Percentiles rank a stretch among this genome's conserved stretches.
phyloP scores from a whole-genome alignment of 2,329 filamentous ascomycete species.

The Lecanicillium sp. region DNA sequence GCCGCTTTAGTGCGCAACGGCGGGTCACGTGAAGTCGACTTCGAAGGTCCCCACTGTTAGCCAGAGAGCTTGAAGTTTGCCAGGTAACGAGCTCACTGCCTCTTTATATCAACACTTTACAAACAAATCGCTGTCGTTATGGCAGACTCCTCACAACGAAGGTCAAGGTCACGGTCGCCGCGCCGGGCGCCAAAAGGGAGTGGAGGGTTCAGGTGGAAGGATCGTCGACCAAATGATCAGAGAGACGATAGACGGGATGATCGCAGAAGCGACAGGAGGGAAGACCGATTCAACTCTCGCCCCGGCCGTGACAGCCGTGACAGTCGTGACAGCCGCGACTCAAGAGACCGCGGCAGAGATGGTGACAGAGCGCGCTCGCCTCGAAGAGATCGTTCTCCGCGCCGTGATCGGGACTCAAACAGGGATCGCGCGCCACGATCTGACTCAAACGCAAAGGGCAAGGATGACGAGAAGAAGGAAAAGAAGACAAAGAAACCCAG shows the following conservation, averaged over 20 bases:
- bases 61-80: too few relatives aligned
- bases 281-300: too few relatives aligned
- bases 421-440: conserved; percentile 9
- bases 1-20: too few relatives aligned
- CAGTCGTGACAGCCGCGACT: too few relatives aligned
- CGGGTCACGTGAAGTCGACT: too few relatives aligned
- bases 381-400: conserved; percentile 11
- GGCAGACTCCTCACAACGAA: conserved; percentile 15
- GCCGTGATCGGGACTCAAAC: conserved; percentile 16
- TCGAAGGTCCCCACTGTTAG: too few relatives aligned
- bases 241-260: conserved; percentile 17
- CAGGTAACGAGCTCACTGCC: too few relatives aligned
- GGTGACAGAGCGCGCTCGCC: conserved; percentile 9
- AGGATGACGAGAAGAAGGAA: conserved; percentile 28
- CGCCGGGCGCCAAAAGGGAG: conserved; percentile 16
- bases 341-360: conserved; percentile 23
- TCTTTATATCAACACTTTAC: too few relatives aligned
- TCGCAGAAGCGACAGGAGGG: conserved; percentile 10
- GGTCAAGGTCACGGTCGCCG: conserved; percentile 20
- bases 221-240: conserved; percentile 34
- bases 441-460: conserved; percentile 18
- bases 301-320: conserved; percentile 26
- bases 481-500: conserved; percentile 23
- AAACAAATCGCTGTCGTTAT: conserved; percentile 9
- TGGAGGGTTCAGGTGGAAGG: conserved; percentile 53